A percentile compares a stretch with the other conserved stretches of the same genome.
Evolutionary conservation across 2,329 filamentous ascomycete species (phyloP).

Genomic region (Epichloe scottii): DNA sequence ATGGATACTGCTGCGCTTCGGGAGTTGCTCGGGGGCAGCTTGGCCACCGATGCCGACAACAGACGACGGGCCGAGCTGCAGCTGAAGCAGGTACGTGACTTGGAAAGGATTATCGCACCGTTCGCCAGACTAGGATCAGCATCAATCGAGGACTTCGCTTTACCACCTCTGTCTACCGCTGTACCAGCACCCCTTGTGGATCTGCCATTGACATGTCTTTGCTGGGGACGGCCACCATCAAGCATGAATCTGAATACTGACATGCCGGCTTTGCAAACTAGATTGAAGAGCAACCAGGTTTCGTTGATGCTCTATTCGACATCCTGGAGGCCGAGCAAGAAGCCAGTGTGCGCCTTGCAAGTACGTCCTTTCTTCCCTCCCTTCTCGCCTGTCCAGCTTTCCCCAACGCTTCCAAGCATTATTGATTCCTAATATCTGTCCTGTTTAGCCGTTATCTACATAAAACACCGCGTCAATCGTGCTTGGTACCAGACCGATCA

Average conservation of each 20-base stretch:
- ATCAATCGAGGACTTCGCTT: neutral
- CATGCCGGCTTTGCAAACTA: conserved; percentile 23
- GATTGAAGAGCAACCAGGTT: conserved; percentile 84
- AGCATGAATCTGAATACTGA: neutral
- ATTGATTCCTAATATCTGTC: conserved; percentile 3
- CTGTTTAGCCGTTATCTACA: conserved; percentile 74
- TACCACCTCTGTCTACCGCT: neutral
- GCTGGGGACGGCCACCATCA: neutral
- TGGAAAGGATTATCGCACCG: neutral
- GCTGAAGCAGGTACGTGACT: conserved; percentile 58
- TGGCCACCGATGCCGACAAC: conserved; percentile 61
- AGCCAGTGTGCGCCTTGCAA: conserved; percentile 70
- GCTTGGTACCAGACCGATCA: conserved; percentile 77
- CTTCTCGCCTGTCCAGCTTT: conserved; percentile 3
- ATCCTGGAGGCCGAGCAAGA: conserved; percentile 85
- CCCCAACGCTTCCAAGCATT: conserved; percentile 6
- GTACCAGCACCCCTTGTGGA: neutral
- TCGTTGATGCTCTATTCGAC: conserved; percentile 80
- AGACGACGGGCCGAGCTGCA: conserved; percentile 68
- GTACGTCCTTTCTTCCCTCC: conserved; percentile 41
- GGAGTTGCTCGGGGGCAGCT: conserved; percentile 64
- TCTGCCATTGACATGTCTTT: neutral
- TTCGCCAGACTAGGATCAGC: neutral
- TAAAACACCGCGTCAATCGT: conserved; percentile 93
- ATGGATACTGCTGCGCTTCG: conserved; percentile 69